Conservation (phyloP, 192 early-diverging fungal species). For the Backusella liffmaniae region DNA sequence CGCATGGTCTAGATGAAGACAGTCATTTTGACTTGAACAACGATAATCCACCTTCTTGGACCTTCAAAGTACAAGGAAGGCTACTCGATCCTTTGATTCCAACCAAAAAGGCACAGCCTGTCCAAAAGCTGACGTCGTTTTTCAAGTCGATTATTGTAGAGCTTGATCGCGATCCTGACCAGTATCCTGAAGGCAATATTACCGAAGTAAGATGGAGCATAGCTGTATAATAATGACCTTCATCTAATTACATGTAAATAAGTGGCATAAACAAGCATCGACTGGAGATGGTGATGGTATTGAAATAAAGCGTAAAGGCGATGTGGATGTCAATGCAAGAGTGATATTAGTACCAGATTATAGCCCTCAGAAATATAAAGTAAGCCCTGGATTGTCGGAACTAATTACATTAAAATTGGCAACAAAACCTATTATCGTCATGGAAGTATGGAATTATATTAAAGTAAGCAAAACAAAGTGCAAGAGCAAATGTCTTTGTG, state of each 20-base stretch:
- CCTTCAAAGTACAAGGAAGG: slow-evolving; percentile 85
- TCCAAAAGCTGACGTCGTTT: slow-evolving; percentile 85
- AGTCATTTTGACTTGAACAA: slow-evolving; percentile 45
- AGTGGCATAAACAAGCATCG: slow-evolving; percentile 55
- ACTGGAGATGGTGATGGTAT: slow-evolving; percentile 76
- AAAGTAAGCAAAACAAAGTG: slow-evolving; percentile 50
- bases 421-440: slow-evolving; percentile 72
- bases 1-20: slow-evolving; percentile 40
- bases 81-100: slow-evolving; percentile 69
- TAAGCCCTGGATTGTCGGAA: slow-evolving; percentile 69
- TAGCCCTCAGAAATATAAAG: slow-evolving; percentile 78
- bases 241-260: too few relatives aligned
- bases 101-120: slow-evolving; percentile 58
- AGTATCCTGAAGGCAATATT: slow-evolving; percentile 78
- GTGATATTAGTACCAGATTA: slow-evolving; percentile 81
- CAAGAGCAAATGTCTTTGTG: neutral
- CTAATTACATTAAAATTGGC: slow-evolving; percentile 79
- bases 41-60: slow-evolving; percentile 79
- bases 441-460: slow-evolving; percentile 95
- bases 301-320: slow-evolving; percentile 91
- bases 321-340: slow-evolving; percentile 75
- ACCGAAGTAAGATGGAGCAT: slow-evolving; percentile 38
- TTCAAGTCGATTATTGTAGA: slow-evolving; percentile 83
- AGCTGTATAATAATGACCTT: neutral
- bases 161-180: slow-evolving; percentile 71